A percentile compares a stretch with the other conserved stretches of the same genome.
Conservation (phyloP, 1,284 basidiomycete genomes). For the Phenoliferia sp. region DNA sequence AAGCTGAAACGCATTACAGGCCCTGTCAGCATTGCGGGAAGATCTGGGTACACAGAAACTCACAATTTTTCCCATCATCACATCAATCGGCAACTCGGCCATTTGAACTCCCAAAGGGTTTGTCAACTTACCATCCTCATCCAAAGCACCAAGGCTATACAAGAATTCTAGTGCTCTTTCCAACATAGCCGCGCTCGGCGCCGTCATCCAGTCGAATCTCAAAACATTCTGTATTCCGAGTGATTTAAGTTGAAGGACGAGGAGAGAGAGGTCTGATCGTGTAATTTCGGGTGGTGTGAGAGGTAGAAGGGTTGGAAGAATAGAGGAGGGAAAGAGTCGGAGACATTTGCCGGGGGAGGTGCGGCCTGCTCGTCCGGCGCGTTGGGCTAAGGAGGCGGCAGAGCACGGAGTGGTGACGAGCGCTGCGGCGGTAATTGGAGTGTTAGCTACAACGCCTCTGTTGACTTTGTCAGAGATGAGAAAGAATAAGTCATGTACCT, state of each 20-base stretch:
- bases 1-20: conserved; percentile 55
- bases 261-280: conserved; percentile 78
- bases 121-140: conserved; percentile 50
- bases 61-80: conserved; percentile 55
- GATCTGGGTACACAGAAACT: conserved; percentile 29
- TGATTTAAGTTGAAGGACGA: conserved; percentile 86
- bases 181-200: conserved; percentile 81
- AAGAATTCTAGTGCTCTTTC: conserved; percentile 70
- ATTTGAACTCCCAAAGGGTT: conserved; percentile 50
- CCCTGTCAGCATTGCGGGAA: neutral
- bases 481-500: neutral
- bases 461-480: no score
- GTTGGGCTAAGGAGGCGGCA: conserved; percentile 42
- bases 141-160: conserved; percentile 48
- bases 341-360: conserved; percentile 80
- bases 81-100: conserved; percentile 54
- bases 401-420: conserved; percentile 41
- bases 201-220: conserved; percentile 82
- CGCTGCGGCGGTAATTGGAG: neutral
- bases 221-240: conserved; percentile 88
- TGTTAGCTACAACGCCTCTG: no score
- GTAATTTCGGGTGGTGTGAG: conserved; percentile 84
- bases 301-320: conserved; percentile 56
- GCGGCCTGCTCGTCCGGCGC: conserved; percentile 45
- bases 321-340: conserved; percentile 73